phyloP scores from a whole-genome alignment of 1,284 basidiomycete genomes.

The Uromyces viciae-fabae region DNA sequence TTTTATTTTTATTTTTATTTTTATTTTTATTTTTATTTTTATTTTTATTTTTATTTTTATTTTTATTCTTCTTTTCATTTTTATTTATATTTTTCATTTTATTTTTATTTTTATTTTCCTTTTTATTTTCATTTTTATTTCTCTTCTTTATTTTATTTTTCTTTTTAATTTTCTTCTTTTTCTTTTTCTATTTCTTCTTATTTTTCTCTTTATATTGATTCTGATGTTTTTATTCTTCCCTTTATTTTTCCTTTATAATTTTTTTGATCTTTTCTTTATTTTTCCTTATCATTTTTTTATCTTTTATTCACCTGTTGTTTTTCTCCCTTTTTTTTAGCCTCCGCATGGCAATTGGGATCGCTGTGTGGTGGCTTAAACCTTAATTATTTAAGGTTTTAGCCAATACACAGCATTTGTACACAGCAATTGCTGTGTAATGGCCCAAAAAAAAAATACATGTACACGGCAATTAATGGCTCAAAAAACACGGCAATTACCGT shows the following conservation, averaged over 20 bases:
- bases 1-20: neutral
- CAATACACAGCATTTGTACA: no score
- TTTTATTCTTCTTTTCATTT: neutral
- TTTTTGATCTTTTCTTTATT: neutral
- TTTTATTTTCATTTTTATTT: neutral
- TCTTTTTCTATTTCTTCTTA: neutral
- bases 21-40: conserved; percentile 7
- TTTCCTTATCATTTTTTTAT: neutral
- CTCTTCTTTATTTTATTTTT: neutral
- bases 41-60: neutral
- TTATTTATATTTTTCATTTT: neutral
- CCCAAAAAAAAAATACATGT: no score
- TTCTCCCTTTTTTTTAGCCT: neutral
- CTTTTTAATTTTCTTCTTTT: neutral
- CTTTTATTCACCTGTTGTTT: neutral
- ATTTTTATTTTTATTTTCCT: neutral
- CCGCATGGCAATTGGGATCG: no score
- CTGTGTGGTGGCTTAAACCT: no score
- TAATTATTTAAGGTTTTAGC: no score
- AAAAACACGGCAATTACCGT: no score
- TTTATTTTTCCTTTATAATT: neutral
- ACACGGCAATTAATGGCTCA: no score
- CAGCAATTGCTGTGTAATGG: no score
- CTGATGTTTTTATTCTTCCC: neutral
- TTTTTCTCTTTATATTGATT: neutral